Percentiles rank a stretch among this genome's conserved stretches.
phyloP scores from a whole-genome alignment of 2,329 filamentous ascomycete species.

The Dothidotthia symphoricarpi region DNA sequence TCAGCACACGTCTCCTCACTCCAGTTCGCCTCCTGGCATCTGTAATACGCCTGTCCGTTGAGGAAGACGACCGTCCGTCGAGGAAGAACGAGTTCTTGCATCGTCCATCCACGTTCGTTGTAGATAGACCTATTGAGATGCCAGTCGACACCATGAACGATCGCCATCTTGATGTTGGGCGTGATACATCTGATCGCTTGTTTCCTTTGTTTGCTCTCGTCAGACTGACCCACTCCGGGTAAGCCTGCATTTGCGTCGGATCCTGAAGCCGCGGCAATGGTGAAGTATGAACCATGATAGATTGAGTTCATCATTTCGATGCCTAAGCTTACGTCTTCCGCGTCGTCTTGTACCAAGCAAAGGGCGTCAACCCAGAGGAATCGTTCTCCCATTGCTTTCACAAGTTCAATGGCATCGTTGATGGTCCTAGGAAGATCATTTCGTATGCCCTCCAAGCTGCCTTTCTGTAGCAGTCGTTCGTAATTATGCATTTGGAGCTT shows the following conservation, averaged over 20 bases:
- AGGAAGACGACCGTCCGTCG: constrained; percentile 3
- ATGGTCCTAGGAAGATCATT: constrained; percentile 2
- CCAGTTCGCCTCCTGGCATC: constrained; percentile 6
- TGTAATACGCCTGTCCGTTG: constrained; percentile 3
- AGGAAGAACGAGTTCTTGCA: constrained; percentile 4
- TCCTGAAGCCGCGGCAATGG: constrained; percentile 4
- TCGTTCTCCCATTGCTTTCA: constrained; percentile 2
- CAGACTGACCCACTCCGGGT: not conserved
- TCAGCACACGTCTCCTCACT: constrained; percentile 7
- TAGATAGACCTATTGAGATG: constrained; percentile 3
- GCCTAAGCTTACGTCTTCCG: not conserved
- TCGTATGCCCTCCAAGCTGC: not conserved
- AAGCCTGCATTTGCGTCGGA: constrained; percentile 3
- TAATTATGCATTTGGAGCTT: constrained; percentile 1
- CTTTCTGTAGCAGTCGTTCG: not conserved
- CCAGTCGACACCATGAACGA: constrained; percentile 4
- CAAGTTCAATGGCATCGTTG: constrained; percentile 5
- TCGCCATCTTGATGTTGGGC: not conserved
- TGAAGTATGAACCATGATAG: constrained; percentile 4
- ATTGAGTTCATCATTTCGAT: constrained; percentile 6
- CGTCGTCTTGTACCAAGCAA: constrained; percentile 8
- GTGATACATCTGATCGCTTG: not conserved
- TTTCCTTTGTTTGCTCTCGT: not conserved
- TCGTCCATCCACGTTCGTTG: constrained; percentile 4
- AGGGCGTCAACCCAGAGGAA: constrained; percentile 8